Evolutionary conservation across 2,329 filamentous ascomycete genomes (phyloP), one percentile per base, ranked within the genome.

Genomic region (Scedosporium aurantiacum): DNA sequence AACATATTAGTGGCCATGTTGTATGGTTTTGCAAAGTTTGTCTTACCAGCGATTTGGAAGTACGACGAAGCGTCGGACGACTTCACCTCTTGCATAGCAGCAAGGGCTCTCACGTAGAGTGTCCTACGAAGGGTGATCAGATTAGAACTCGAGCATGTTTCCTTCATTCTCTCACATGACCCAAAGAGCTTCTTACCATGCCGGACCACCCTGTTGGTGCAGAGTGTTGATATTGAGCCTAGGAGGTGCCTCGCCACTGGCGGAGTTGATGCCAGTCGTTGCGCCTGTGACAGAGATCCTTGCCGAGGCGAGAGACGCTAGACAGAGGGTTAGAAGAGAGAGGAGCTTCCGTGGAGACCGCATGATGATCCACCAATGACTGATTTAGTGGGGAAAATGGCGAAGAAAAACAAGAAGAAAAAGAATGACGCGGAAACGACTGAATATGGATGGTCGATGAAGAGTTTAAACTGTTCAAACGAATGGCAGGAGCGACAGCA

Each of bases 211-310:
- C 52, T 70, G 66, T 18, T 69, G 63, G 56, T 76, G 72, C 7
- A 83, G 66, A 4, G 74, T 71, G 64, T 80, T 78, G 64, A 84
- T 78, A 63, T 79, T 78, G 62, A 71, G 70, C 60, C 81, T 75
- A 50, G 70, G 62, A 5, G 81, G 81, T 27, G 75, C 71, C 57
- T 74, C 71, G 2, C 74, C 74, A 14, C 75, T 76, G 21, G 58
- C 58, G 14, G 63, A 54, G 63, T 74, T 69, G 61, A 78, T 70
- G 10, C 73, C 72, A 2, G 68, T 68, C 18, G 67, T 65, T 52
- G 72, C 70, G 57, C 79, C 78, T 23, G 73, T 72, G 6, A 80
- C 65, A 18, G 71, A 67, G 23, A 62, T 57, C 60, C 25, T 14
- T 8, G 60, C 55, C 23, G 60, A 61, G 43, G 40, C 18, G 18